These are phyloP conservation scores for Mucor plumbeus DNA, from an alignment of 371 early-diverging fungal genomes.

Conservation along the genomic window DNA sequence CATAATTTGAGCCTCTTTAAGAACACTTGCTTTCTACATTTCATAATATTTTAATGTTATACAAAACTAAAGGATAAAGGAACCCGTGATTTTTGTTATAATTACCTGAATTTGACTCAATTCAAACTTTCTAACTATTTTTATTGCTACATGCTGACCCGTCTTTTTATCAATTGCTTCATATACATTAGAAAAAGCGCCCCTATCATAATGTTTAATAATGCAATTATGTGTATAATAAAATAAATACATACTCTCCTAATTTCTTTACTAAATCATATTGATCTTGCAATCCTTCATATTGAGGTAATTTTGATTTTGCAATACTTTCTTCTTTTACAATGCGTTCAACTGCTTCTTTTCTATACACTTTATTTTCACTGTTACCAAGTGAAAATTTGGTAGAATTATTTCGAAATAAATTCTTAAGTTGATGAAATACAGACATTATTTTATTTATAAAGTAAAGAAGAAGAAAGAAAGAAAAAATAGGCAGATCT, in stretches of 20 bases:
- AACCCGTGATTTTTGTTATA: slow-evolving; percentile 31
- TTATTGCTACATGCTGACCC: slow-evolving; percentile 77
- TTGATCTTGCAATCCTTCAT: slow-evolving; percentile 54
- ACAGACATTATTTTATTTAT: slow-evolving; percentile 33
- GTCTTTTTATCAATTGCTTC: slow-evolving; percentile 64
- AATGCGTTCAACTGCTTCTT: slow-evolving; percentile 29
- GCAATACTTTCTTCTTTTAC: slow-evolving; percentile 31
- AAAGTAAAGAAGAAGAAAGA: slow-evolving; percentile 7
- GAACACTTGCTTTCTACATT: slow-evolving; percentile 71
- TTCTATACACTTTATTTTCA: slow-evolving; percentile 12
- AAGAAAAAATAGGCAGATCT: slow-evolving; percentile 15
- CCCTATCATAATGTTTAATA: slow-evolving; percentile 48
- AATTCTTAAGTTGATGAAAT: slow-evolving; percentile 55
- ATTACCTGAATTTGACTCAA: slow-evolving; percentile 62
- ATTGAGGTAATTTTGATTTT: slow-evolving; percentile 47
- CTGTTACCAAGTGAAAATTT: slow-evolving; percentile 7
- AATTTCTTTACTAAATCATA: slow-evolving; percentile 61
- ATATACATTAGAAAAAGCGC: slow-evolving; percentile 87
- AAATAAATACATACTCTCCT: slow-evolving; percentile 65
- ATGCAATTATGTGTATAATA: slow-evolving; percentile 2
- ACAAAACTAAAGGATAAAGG: neutral
- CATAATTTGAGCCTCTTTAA: slow-evolving; percentile 89
- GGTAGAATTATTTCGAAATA: slow-evolving; percentile 30
- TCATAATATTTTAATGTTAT: slow-evolving; percentile 11
- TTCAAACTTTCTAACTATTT: slow-evolving; percentile 76